phyloP scores from a whole-genome alignment of 495 filamentous ascomycete genomes.

The Podospora pseudoanserina region DNA sequence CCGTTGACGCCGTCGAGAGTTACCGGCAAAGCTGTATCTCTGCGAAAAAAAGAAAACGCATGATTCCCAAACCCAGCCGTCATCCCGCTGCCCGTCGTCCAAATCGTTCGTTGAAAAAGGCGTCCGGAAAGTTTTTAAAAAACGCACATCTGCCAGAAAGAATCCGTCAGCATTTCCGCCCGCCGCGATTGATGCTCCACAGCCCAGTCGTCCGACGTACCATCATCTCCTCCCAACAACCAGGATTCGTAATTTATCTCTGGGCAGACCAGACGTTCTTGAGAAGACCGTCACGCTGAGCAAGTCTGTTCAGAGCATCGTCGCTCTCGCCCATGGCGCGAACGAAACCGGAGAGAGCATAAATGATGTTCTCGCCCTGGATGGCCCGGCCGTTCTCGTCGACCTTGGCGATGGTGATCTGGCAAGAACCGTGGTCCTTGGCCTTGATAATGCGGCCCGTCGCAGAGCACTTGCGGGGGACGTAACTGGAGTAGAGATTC shows the following conservation, averaged over 20 bases:
- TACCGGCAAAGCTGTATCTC: conserved; percentile 24
- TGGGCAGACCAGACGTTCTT: conserved; percentile 94
- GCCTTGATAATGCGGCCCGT: conserved; percentile 99
- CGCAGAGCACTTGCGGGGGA: conserved; percentile 96
- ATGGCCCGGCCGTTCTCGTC: conserved; percentile 93
- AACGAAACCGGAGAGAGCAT: conserved; percentile 97
- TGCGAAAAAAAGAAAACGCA: conserved; percentile 20
- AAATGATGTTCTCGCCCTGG: conserved; percentile 95
- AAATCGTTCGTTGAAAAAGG: conserved; percentile 19
- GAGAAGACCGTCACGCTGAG: conserved; percentile 92
- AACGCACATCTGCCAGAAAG: conserved; percentile 25
- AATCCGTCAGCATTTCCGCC: conserved; percentile 6
- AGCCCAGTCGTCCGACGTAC: conserved; percentile 16
- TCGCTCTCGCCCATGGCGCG: conserved; percentile 96
- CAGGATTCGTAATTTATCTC: conserved; percentile 49
- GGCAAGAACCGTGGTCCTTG: conserved; percentile 93
- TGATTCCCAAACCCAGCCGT: conserved; percentile 27
- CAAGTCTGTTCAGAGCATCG: conserved; percentile 90
- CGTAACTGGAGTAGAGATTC: conserved; percentile 62
- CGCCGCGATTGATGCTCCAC: not conserved
- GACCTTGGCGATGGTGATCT: conserved; percentile 89
- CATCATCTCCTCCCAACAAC: conserved; percentile 23
- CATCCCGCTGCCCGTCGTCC: conserved; percentile 26
- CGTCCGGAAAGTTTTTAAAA: conserved; percentile 20
- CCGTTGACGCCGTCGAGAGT: conserved; percentile 34